These are phyloP conservation scores for Chamaenerion angustifolium DNA, from an alignment of 345 rosid species.

Conservation along the genomic window DNA sequence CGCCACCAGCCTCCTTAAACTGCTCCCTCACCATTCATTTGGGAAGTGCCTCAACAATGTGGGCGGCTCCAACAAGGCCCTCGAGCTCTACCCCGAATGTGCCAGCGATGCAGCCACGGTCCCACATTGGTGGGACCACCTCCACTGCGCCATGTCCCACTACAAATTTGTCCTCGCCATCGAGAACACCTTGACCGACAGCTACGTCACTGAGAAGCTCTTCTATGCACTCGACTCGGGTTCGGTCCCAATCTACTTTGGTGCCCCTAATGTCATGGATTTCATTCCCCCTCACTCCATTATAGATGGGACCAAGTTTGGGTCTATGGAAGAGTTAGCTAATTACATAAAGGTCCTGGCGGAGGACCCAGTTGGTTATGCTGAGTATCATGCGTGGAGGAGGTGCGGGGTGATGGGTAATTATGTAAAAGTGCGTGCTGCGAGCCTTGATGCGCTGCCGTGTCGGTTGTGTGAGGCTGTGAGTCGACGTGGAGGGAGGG, in stretches of 20 bases:
- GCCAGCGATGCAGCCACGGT: constrained; percentile 20
- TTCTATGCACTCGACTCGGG: constrained; percentile 82
- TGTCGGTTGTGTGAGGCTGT: constrained; percentile 78
- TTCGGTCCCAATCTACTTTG: constrained; percentile 76
- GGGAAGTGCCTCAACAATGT: constrained; percentile 95
- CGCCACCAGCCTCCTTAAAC: constrained; percentile 46
- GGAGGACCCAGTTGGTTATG: constrained; percentile 63
- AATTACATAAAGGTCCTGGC: constrained; percentile 45
- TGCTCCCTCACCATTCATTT: constrained; percentile 76
- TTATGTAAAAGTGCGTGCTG: constrained; percentile 45
- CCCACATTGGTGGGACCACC: constrained; percentile 85
- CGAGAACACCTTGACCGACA: constrained; percentile 70
- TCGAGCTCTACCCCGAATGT: constrained; percentile 66
- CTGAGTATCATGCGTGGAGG: constrained; percentile 92
- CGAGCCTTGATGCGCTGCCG: constrained; percentile 78
- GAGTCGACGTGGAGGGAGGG: constrained; percentile 55
- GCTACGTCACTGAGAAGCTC: constrained; percentile 89
- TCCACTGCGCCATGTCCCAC: constrained; percentile 93
- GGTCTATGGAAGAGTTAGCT: constrained; percentile 55
- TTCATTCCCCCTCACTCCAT: constrained; percentile 80
- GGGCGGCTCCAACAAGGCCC: constrained; percentile 57
- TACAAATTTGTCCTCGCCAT: constrained; percentile 89
- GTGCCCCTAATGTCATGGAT: constrained; percentile 75
- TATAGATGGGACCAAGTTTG: constrained; percentile 66
- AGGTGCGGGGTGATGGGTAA: constrained; percentile 70